Evolutionary conservation across 2,329 filamentous ascomycete genomes (phyloP), one percentile per base, ranked within the genome.

Genomic region (Ceratocystis smalleyi): DNA sequence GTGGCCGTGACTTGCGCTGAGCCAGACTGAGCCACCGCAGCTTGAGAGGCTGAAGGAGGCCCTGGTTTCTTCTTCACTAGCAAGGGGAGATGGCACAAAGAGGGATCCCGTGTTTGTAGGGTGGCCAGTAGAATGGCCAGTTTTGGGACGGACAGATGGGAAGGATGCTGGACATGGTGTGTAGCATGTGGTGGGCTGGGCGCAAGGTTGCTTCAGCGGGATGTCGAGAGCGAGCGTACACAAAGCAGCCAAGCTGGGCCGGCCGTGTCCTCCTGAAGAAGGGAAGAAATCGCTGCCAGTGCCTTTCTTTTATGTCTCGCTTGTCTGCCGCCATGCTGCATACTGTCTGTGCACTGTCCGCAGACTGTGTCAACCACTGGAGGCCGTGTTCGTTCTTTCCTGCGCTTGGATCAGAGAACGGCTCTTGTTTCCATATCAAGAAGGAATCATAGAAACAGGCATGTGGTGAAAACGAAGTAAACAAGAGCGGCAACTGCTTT

Each of bases 381-480:
- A 12, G 12, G 8, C 51, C 22, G n/a, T 24, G 47, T 51, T 51
- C 30, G 51, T 32, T 12, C 24, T 27, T 22, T 15, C 24, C 15
- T 19, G 17, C 27, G 51, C 51, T 55, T 55, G 51, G 51, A 32
- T 55, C 51, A 30, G 17, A 32, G 51, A 22, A 55, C 17, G 51
- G 47, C 47, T 19, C n/a, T 8, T 19, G n/a, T n/a, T 7, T 32
- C 51, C 51, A 32, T 55, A 55, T 55, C 57, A n/a, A 17, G 40
- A 60, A 60, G 57, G 57, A 60, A 60, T 10, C 19, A 60, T 43
- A 10, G 40, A 59, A 40, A 60, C 40, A 19, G 32, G 40, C 57
- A 60, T 12, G 40, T 19, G 12, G 32, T n/a, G 24, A 30, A 24
- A 17, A 57, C 22, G 17, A n/a, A 40, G 57, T 60, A 60, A 60